phyloP scores from a whole-genome alignment of 2,329 filamentous ascomycete genomes.

The Plectosphaerella cucumerina region DNA sequence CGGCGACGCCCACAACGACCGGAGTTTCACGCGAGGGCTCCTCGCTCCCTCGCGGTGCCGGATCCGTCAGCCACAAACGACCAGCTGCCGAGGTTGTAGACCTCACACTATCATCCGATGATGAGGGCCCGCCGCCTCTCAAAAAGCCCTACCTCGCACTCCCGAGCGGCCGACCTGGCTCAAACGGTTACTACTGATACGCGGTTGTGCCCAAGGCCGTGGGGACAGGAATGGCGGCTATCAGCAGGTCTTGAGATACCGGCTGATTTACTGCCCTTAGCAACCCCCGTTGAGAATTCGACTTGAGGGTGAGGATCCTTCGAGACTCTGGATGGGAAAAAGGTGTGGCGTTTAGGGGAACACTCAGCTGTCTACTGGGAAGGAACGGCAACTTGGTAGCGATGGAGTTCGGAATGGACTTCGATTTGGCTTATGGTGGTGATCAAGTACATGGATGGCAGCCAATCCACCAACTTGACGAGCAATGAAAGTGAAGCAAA shows the following conservation, averaged over 20 bases:
- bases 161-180: background rate
- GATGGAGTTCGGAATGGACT: constrained; percentile 1
- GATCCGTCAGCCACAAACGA: constrained; percentile 40
- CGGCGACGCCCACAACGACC: constrained; percentile 30
- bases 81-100: constrained; percentile 50
- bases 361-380: no score
- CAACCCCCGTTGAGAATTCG: no score
- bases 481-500: no score
- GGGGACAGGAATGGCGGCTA: no score
- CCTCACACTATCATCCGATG: constrained; percentile 52
- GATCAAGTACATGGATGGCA: no score
- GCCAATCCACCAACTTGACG: no score
- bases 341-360: no score
- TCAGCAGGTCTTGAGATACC: no score
- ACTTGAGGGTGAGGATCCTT: no score
- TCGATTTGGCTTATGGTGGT: no score
- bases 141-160: constrained; percentile 40
- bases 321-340: no score
- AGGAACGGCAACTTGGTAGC: background rate
- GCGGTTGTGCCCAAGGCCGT: background rate
- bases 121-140: constrained; percentile 40
- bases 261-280: no score
- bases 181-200: background rate
- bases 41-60: constrained; percentile 27
- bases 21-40: constrained; percentile 32